Conservation (phyloP, 2,329 filamentous ascomycete genomes). For the Fusarium cyanostomum region DNA sequence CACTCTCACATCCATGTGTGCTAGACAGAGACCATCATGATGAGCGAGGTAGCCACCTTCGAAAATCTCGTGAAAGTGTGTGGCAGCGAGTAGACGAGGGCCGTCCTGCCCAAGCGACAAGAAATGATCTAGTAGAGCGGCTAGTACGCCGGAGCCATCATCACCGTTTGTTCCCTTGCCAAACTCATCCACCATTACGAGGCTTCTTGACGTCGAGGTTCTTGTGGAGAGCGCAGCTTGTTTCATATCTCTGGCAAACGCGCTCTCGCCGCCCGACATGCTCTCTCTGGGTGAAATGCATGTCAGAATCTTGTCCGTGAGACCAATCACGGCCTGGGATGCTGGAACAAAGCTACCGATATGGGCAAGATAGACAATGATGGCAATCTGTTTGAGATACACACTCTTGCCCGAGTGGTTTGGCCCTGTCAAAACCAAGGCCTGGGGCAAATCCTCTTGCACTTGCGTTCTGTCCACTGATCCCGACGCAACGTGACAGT, state of each 20-base stretch:
- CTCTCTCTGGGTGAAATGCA: constrained; percentile 80
- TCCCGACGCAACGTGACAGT: constrained; percentile 75
- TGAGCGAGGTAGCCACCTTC: constrained; percentile 66
- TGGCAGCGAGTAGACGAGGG: constrained; percentile 69
- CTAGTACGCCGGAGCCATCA: constrained; percentile 67
- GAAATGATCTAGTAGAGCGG: constrained; percentile 67
- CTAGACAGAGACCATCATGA: constrained; percentile 64
- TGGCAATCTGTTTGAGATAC: constrained; percentile 90
- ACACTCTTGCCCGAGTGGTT: constrained; percentile 98
- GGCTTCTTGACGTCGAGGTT: constrained; percentile 77
- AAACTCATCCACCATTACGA: constrained; percentile 95
- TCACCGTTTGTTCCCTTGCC: constrained; percentile 69
- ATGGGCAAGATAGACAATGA: constrained; percentile 93
- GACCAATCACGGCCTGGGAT: constrained; percentile 75
- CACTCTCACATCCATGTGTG: constrained; percentile 76
- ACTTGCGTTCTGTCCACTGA: constrained; percentile 37
- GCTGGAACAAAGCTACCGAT: constrained; percentile 93
- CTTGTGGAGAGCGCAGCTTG: constrained; percentile 82
- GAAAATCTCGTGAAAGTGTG: constrained; percentile 77
- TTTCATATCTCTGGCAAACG: constrained; percentile 81
- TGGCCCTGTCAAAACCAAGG: constrained; percentile 86
- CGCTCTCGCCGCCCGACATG: constrained; percentile 66
- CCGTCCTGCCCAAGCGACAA: constrained; percentile 54
- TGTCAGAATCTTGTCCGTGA: constrained; percentile 93
- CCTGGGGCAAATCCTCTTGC: constrained; percentile 54